A percentile compares a stretch with the other conserved stretches of the same genome.
These are phyloP conservation scores for Akebia trifoliata DNA, from an alignment of 164 flowering plant genomes.

Conservation along the genomic window DNA sequence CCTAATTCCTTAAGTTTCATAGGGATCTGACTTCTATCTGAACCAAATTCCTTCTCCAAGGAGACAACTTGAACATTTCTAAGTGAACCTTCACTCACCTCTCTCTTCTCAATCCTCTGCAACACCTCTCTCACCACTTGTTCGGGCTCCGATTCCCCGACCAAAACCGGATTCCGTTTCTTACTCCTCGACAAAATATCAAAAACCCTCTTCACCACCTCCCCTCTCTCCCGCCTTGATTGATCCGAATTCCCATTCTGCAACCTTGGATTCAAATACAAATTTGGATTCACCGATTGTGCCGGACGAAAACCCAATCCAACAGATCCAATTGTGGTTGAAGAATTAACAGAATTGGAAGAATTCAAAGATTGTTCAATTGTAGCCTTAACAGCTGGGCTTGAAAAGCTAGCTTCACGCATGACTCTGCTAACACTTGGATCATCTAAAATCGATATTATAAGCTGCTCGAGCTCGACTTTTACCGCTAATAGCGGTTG, in stretches of 20 bases:
- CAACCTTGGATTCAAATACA: slow-evolving; percentile 66
- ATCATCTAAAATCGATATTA: slow-evolving; percentile 86
- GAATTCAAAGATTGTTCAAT: slow-evolving; percentile 69
- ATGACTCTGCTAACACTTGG: slow-evolving; percentile 95
- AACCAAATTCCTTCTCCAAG: slow-evolving; percentile 49
- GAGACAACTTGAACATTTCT: slow-evolving; percentile 47
- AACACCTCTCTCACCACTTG: slow-evolving; percentile 53
- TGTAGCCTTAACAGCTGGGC: slow-evolving; percentile 91
- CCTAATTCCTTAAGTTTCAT: slow-evolving; percentile 49
- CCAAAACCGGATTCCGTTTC: slow-evolving; percentile 81
- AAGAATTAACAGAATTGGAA: slow-evolving; percentile 20
- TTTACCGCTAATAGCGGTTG: slow-evolving; percentile 94
- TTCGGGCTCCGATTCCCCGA: slow-evolving; percentile 81
- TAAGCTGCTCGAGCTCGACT: slow-evolving; percentile 92
- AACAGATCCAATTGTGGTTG: slow-evolving; percentile 7
- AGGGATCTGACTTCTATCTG: slow-evolving; percentile 32
- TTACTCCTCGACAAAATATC: slow-evolving; percentile 52
- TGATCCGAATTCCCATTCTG: slow-evolving; percentile 33
- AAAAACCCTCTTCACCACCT: slow-evolving; percentile 55
- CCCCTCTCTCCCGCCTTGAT: slow-evolving; percentile 38
- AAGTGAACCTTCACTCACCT: slow-evolving; percentile 42
- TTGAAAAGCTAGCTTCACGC: slow-evolving; percentile 97
- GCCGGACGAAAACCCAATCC: slow-evolving; percentile 34
- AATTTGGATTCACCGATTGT: slow-evolving; percentile 33
- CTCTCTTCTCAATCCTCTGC: slow-evolving; percentile 55